Conservation (phyloP, 140 eudicot species). For the Stevia rebaudiana region DNA sequence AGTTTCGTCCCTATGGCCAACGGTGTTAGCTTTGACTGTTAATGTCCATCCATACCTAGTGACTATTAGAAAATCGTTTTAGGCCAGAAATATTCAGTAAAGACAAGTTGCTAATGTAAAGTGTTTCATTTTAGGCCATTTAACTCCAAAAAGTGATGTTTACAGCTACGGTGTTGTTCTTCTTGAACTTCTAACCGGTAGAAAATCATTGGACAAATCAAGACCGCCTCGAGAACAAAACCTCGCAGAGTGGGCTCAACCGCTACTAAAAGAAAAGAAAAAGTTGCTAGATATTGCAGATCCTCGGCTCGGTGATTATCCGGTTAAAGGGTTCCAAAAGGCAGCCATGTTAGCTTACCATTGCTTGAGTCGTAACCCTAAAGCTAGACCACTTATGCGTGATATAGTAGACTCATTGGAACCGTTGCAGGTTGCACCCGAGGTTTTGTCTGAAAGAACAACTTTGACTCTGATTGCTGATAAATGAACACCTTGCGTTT, state of each 20-base stretch:
- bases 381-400: slow-evolving; percentile 93
- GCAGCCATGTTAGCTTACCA: slow-evolving; percentile 97
- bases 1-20: no score
- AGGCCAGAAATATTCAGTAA: no score
- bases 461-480: slow-evolving; percentile 42
- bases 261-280: slow-evolving; percentile 79
- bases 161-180: slow-evolving; percentile 95
- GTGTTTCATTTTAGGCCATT: slow-evolving; percentile 50
- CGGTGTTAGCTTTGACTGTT: no score
- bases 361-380: slow-evolving; percentile 85
- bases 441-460: slow-evolving; percentile 29
- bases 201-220: slow-evolving; percentile 88
- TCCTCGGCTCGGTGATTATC: slow-evolving; percentile 86
- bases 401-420: slow-evolving; percentile 91
- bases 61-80: no score
- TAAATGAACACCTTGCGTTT: slow-evolving; percentile 17
- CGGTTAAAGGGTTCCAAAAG: slow-evolving; percentile 73
- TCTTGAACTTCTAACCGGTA: slow-evolving; percentile 87
- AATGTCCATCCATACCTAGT: no score
- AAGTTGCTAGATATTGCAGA: slow-evolving; percentile 67
- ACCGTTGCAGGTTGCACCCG: slow-evolving; percentile 62
- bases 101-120: background rate
- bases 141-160: slow-evolving; percentile 88
- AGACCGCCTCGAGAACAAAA: slow-evolving; percentile 91
- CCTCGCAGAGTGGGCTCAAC: slow-evolving; percentile 92